Evolutionary conservation across 2,329 filamentous ascomycete species (phyloP), one percentile per base, ranked within the genome.

Genomic region (Xylariomycetidae sp.): DNA sequence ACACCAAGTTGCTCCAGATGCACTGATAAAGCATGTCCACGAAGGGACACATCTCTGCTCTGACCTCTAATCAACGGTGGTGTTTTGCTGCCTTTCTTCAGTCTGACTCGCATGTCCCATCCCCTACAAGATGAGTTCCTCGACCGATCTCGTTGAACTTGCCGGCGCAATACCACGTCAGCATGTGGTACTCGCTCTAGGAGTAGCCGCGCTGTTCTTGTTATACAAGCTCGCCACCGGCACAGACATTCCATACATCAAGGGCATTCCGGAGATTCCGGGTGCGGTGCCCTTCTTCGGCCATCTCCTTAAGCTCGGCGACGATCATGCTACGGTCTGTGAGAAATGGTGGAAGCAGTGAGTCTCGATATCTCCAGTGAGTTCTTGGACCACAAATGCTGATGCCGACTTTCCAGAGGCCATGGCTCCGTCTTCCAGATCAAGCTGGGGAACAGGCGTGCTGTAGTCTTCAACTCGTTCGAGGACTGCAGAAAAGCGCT

Each of bases 391-490:
- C 8, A 23, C 20, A 23, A 23, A 12, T 23, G 20, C 20, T 23
- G 20, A 23, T 5, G 6, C 29, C n/a, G 7, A 31, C 6, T 31
- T 5, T 10, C 5, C 10, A 31, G 29, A n/a, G 29, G 29, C 44
- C 55, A 59, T 4, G 47, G 61, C 8, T 65, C 66, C 2, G 60
- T 69, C 29, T 72, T 68, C 45, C 68, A 72, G 38, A 65, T 82
- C 32, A 59, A 63, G 10, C 58, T 74, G 1, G 69, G 70, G 9
- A 73, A 73, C 42, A 72, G 63, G 1, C 54, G 69, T 12, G 68
- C 68, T 1, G 68, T 73, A 0, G 67, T 73, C 0, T 58, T 73
- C 26, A 74, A 70, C 47, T 70, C 65, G 1, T 74, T 72, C 34
- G 63, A 65, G 1, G 69, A 70, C 43, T 68, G 65, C 50, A 66